Evolutionary conservation across 1,284 basidiomycete genomes (phyloP).

Genomic region (Singerocomus rubriflavus): DNA sequence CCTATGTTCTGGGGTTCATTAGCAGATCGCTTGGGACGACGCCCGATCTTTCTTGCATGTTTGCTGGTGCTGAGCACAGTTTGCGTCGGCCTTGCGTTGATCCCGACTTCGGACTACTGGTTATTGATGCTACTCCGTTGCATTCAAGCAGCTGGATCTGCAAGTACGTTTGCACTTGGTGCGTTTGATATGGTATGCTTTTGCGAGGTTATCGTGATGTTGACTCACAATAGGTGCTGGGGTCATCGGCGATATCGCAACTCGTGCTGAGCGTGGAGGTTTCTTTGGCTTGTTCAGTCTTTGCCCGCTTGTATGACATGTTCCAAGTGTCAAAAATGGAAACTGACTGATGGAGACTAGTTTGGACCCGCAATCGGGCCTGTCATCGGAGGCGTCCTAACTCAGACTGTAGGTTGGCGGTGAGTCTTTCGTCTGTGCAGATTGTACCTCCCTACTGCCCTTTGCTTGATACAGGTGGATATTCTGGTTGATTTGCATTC

Average conservation of each 20-base stretch:
- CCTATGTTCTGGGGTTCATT: constrained; percentile 63
- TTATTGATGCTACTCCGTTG: constrained; percentile 60
- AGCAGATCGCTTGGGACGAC: constrained; percentile 54
- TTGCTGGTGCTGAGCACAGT: constrained; percentile 50
- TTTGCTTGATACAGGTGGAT: constrained; percentile 49
- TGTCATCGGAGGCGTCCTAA: constrained; percentile 57
- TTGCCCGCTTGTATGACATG: constrained; percentile 39
- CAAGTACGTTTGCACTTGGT: constrained; percentile 58
- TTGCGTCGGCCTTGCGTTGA: constrained; percentile 60
- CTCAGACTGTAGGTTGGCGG: constrained; percentile 67
- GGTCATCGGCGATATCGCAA: constrained; percentile 56
- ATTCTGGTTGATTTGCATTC: constrained; percentile 77
- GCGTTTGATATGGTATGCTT: constrained; percentile 5
- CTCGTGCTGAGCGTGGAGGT: constrained; percentile 49
- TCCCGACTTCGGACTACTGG: constrained; percentile 58
- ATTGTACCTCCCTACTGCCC: not conserved
- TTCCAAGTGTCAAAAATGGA: not conserved
- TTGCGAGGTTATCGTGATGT: not conserved
- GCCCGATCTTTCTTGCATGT: constrained; percentile 53
- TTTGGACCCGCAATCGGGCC: constrained; percentile 52
- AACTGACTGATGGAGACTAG: constrained; percentile 25
- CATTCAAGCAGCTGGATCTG: constrained; percentile 57
- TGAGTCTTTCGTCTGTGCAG: constrained; percentile 23
- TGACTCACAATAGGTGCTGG: constrained; percentile 44
- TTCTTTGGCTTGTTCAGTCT: constrained; percentile 49